These are phyloP conservation scores for Akanthomyces dipterigenus DNA, from an alignment of 2,329 filamentous ascomycete species.

Conservation along the genomic window DNA sequence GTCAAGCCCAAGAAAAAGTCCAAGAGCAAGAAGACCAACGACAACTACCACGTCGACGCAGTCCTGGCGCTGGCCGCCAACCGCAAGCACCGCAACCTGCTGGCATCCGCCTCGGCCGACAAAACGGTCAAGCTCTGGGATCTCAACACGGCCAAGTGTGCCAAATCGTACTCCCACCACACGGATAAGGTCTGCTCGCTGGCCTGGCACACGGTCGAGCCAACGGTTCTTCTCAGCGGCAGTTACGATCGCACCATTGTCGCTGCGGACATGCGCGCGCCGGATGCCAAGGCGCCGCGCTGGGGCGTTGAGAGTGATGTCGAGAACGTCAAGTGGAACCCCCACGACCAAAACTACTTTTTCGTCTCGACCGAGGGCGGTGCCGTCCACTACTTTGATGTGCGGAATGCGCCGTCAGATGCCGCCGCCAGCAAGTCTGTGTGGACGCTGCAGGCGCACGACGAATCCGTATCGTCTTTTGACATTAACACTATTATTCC, in stretches of 20 bases:
- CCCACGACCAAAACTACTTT: slow-evolving; percentile 88
- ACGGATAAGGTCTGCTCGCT: slow-evolving; percentile 97
- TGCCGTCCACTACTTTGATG: slow-evolving; percentile 86
- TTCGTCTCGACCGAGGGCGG: slow-evolving; percentile 92
- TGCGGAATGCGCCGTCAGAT: slow-evolving; percentile 65
- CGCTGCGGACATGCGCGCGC: slow-evolving; percentile 92
- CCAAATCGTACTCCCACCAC: slow-evolving; percentile 92
- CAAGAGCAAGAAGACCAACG: slow-evolving; percentile 82
- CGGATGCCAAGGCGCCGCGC: slow-evolving; percentile 70
- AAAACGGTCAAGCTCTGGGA: slow-evolving; percentile 98
- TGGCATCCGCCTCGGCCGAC: slow-evolving; percentile 92
- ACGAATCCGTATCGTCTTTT: slow-evolving; percentile 84
- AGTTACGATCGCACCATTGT: slow-evolving; percentile 93
- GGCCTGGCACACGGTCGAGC: slow-evolving; percentile 83
- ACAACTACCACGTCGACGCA: slow-evolving; percentile 88
- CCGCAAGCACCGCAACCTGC: slow-evolving; percentile 84
- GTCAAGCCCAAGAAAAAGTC: slow-evolving; percentile 86
- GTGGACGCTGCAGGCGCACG: slow-evolving; percentile 94
- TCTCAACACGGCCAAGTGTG: slow-evolving; percentile 82
- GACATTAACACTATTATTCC: slow-evolving; percentile 87
- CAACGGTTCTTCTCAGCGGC: slow-evolving; percentile 83
- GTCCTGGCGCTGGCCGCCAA: slow-evolving; percentile 89
- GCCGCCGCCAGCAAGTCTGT: slow-evolving; percentile 74
- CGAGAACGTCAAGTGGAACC: slow-evolving; percentile 87
- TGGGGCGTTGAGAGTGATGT: slow-evolving; percentile 97